Conservation (phyloP, 2,329 filamentous ascomycete genomes). For the Sporothrix phasma region DNA sequence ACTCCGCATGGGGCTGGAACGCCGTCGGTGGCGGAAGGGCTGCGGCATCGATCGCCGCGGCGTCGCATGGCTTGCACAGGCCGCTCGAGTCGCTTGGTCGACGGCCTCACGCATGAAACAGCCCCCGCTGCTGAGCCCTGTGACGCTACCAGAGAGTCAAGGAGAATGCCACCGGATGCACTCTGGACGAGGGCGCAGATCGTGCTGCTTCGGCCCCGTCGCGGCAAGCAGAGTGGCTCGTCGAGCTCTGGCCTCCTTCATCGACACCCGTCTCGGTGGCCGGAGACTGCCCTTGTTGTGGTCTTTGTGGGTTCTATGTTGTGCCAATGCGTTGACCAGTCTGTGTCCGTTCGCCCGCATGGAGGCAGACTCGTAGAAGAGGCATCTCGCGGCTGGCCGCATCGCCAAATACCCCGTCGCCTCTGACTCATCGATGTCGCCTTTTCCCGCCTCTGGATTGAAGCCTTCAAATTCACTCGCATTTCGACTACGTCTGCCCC, state of each 20-base stretch:
- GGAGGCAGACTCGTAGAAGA: too few relatives aligned
- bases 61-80: neutral
- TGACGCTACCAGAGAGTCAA: neutral
- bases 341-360: neutral
- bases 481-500: neutral
- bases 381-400: too few relatives aligned
- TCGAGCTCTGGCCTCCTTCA: constrained; percentile 1
- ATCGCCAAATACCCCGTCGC: too few relatives aligned
- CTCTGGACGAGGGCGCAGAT: neutral
- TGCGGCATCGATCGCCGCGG: neutral
- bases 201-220: neutral
- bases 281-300: neutral
- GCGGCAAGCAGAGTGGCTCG: neutral
- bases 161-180: neutral
- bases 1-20: neutral
- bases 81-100: neutral
- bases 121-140: neutral
- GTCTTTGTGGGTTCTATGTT: neutral
- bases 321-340: neutral
- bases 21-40: neutral
- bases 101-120: neutral
- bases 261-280: neutral
- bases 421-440: too few relatives aligned
- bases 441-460: too few relatives aligned
- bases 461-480: too few relatives aligned